A percentile compares a stretch with the other conserved stretches of the same genome.
Conservation (phyloP, 2,329 filamentous ascomycete species). For the Emmonsiellopsis sp. region DNA sequence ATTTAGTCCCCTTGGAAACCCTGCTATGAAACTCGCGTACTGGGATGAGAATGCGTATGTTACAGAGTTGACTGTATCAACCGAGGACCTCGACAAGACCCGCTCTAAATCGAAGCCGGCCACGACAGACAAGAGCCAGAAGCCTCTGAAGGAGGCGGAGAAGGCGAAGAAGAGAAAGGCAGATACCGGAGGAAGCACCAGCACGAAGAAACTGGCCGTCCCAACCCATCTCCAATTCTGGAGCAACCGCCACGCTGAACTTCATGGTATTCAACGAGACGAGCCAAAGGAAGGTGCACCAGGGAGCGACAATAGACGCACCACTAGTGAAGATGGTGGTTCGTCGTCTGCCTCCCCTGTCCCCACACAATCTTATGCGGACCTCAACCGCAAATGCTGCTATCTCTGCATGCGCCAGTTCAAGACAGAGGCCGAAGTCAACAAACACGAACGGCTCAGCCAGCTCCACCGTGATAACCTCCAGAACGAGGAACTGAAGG, state of each 20-base stretch:
- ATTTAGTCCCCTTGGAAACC: slow-evolving; percentile 62
- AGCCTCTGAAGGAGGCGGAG: slow-evolving; percentile 29
- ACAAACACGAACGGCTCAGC: slow-evolving; percentile 52
- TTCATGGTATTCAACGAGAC: slow-evolving; percentile 45
- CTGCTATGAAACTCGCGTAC: slow-evolving; percentile 60
- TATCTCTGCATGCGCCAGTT: slow-evolving; percentile 55
- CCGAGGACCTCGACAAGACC: slow-evolving; percentile 35
- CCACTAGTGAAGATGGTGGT: slow-evolving; percentile 13
- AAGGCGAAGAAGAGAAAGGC: slow-evolving; percentile 41
- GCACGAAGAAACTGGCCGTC: slow-evolving; percentile 41
- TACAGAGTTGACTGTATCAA: slow-evolving; percentile 53
- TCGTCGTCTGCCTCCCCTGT: slow-evolving; percentile 23
- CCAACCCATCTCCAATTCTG: slow-evolving; percentile 62
- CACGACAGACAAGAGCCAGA: slow-evolving; percentile 13
- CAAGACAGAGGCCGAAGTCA: slow-evolving; percentile 45
- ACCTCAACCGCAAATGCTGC: slow-evolving; percentile 50
- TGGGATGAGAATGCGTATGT: slow-evolving; percentile 68
- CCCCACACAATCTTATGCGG: slow-evolving; percentile 50
- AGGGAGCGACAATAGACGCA: slow-evolving; percentile 18
- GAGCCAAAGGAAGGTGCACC: slow-evolving; percentile 12
- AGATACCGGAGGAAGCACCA: slow-evolving; percentile 26
- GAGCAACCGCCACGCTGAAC: slow-evolving; percentile 60
- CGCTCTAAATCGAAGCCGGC: slow-evolving; percentile 9
- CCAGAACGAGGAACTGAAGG: slow-evolving; percentile 40
- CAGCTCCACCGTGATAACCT: slow-evolving; percentile 49